phyloP scores from a whole-genome alignment of 2,329 filamentous ascomycete genomes.

The Botrytis porri region DNA sequence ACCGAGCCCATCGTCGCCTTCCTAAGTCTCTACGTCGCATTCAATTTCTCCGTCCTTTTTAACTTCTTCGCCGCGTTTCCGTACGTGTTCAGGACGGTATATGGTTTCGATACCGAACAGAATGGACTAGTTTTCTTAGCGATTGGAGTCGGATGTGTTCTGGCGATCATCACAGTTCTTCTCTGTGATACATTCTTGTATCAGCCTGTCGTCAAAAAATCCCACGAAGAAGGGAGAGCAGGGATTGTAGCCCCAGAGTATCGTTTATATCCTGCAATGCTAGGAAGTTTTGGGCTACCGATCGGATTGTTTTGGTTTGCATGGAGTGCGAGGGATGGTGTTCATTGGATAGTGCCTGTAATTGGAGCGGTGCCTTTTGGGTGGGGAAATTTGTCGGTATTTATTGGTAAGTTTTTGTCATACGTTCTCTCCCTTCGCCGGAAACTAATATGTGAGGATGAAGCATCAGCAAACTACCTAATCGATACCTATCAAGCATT shows the following conservation, averaged over 20 bases:
- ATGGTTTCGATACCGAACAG: conserved; percentile 39
- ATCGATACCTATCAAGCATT: conserved; percentile 54
- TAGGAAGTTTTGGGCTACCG: conserved; percentile 52
- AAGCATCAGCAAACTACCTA: conserved; percentile 49
- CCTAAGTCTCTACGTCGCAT: neutral
- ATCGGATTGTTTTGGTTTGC: conserved; percentile 57
- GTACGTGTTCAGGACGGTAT: conserved; percentile 40
- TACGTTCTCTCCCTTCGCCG: conserved; percentile 44
- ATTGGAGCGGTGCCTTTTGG: conserved; percentile 55
- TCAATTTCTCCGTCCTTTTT: conserved; percentile 41
- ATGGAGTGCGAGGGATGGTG: conserved; percentile 53
- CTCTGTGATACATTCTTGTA: conserved; percentile 46
- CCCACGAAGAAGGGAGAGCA: conserved; percentile 1
- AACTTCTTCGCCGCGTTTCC: conserved; percentile 43
- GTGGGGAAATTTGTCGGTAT: conserved; percentile 59
- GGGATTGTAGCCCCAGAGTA: conserved; percentile 49
- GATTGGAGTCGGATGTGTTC: conserved; percentile 43
- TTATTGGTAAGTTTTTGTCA: conserved; percentile 49
- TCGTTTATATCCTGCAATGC: conserved; percentile 57
- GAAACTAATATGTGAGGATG: conserved; percentile 55
- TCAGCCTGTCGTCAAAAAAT: conserved; percentile 22
- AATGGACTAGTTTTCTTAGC: conserved; percentile 42
- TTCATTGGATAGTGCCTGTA: conserved; percentile 52
- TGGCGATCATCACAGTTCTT: conserved; percentile 43
- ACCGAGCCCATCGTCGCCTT: conserved; percentile 40